Evolutionary conservation across 345 rosid genomes (phyloP).

Genomic region (Eucalyptus pauciflora): DNA sequence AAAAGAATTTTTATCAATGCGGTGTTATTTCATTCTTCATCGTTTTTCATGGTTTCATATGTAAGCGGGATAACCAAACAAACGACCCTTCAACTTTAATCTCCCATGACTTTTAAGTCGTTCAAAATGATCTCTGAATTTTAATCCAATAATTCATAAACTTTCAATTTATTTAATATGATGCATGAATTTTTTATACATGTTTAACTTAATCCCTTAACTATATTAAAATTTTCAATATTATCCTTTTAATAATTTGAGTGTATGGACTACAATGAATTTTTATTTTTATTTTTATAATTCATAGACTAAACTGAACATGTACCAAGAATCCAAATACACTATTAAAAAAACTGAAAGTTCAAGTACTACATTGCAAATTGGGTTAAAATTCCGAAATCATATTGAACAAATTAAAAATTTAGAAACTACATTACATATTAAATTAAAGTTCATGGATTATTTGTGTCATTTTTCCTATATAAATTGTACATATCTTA

Average conservation of each 20-base stretch:
- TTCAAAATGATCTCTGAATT: too few species aligned
- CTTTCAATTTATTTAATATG: rapidly evolving
- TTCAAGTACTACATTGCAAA: rapidly evolving
- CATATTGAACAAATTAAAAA: too few species aligned
- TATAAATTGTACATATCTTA: background rate
- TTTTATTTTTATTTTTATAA: too few species aligned
- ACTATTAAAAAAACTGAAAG: too few species aligned
- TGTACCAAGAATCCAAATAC: rapidly evolving
- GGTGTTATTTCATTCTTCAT: too few species aligned
- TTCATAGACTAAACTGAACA: rapidly evolving
- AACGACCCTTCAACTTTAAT: too few species aligned
- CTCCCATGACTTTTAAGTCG: too few species aligned
- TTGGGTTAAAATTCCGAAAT: rapidly evolving
- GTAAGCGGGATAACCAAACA: too few species aligned
- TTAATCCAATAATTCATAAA: rapidly evolving
- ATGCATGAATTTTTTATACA: rapidly evolving
- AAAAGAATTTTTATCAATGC: too few species aligned
- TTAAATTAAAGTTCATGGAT: rapidly evolving
- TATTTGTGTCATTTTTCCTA: too few species aligned
- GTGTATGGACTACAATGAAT: rapidly evolving
- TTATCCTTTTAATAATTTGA: too few species aligned
- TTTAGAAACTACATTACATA: rapidly evolving
- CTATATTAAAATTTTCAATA: rapidly evolving
- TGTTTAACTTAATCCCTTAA: rapidly evolving
- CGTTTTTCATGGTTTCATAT: too few species aligned